Conservation (phyloP, 331 rosid genomes). For the Stylosanthes scabra region DNA sequence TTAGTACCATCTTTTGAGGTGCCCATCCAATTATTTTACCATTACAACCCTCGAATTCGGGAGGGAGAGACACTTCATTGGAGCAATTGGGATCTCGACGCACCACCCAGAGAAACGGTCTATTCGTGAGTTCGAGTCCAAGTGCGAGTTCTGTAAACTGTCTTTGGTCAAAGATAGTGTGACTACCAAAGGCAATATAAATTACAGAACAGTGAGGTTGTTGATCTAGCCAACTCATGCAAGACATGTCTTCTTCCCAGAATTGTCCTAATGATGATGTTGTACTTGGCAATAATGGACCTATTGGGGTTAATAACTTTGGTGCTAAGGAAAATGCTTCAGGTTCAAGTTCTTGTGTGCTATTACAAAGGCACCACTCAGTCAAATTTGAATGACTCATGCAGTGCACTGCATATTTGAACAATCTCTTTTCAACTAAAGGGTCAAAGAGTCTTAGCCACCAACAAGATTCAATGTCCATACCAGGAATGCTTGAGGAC, state of each 20-base stretch:
- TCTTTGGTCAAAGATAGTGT: slow-evolving; percentile 21
- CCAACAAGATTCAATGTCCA: slow-evolving; percentile 16
- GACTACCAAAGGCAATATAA: slow-evolving; percentile 43
- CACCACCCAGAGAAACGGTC: slow-evolving; percentile 47
- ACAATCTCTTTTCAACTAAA: neutral
- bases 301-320: slow-evolving; percentile 35
- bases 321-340: slow-evolving; percentile 23
- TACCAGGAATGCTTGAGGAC: slow-evolving; percentile 30
- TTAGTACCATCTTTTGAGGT: slow-evolving; percentile 55
- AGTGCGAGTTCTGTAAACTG: slow-evolving; percentile 48
- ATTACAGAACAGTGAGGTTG: slow-evolving; percentile 18
- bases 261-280: slow-evolving; percentile 33
- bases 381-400: neutral
- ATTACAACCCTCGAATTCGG: slow-evolving; percentile 34
- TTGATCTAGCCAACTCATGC: slow-evolving; percentile 48
- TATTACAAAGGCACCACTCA: slow-evolving; percentile 41
- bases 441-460: slow-evolving; percentile 12
- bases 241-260: slow-evolving; percentile 45
- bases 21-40: slow-evolving; percentile 59
- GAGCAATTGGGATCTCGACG: neutral
- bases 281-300: slow-evolving; percentile 29
- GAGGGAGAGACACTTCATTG: slow-evolving; percentile 19
- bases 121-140: slow-evolving; percentile 37
- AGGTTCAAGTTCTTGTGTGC: slow-evolving; percentile 44
- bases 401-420: neutral